These are phyloP conservation scores for Lathyrus sativus DNA, from an alignment of 306 rosid species.

Conservation along the genomic window DNA sequence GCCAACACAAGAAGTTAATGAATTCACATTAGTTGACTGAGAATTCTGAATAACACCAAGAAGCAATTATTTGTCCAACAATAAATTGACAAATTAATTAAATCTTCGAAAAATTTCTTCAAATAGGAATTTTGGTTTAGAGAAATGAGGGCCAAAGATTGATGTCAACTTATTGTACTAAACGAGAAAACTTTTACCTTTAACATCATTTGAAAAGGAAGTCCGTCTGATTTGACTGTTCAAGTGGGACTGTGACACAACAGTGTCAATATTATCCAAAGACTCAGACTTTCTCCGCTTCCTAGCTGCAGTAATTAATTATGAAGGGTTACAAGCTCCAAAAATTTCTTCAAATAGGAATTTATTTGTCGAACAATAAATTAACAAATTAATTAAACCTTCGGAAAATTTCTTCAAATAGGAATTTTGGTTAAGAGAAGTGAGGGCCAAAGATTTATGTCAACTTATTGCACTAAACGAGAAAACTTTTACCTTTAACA, in stretches of 20 bases:
- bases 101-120: neutral
- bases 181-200: constrained; percentile 48
- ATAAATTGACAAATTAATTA: constrained; percentile 15
- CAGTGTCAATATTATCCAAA: constrained; percentile 46
- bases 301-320: constrained; percentile 51
- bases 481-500: constrained; percentile 52
- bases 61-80: constrained; percentile 9
- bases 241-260: constrained; percentile 46
- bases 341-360: neutral
- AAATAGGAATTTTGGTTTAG: neutral
- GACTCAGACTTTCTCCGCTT: constrained; percentile 59
- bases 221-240: constrained; percentile 47
- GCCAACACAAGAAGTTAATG: constrained; percentile 25
- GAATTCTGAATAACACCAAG: neutral
- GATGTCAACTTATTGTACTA: constrained; percentile 10
- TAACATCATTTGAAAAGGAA: constrained; percentile 41
- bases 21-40: constrained; percentile 1
- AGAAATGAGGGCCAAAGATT: neutral
- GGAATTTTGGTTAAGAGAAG: neutral
- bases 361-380: neutral
- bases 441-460: neutral
- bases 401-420: neutral
- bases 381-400: constrained; percentile 10
- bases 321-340: constrained; percentile 59
- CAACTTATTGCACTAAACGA: constrained; percentile 22